These are phyloP conservation scores for Penicillium odoratum DNA, from an alignment of 495 filamentous ascomycete genomes.

Conservation along the genomic window DNA sequence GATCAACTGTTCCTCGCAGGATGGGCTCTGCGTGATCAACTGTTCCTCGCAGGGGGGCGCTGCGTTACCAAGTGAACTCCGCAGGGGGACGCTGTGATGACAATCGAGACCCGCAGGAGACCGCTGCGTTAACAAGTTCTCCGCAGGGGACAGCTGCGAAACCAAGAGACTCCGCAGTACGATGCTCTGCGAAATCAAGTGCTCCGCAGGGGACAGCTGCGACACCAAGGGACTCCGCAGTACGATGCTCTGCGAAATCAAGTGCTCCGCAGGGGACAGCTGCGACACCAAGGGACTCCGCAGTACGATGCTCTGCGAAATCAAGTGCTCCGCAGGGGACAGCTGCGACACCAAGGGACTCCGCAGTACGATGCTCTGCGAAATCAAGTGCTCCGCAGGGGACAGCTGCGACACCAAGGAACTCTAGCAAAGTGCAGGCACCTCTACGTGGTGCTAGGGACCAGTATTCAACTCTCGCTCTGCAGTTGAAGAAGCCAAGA, in stretches of 20 bases:
- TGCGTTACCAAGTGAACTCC: not conserved
- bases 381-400: no score
- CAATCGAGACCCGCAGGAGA: no score
- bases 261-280: not conserved
- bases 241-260: no score
- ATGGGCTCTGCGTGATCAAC: no score
- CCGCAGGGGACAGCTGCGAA: no score
- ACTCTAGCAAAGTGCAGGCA: not conserved
- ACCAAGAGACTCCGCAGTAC: no score
- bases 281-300: not conserved
- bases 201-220: not conserved
- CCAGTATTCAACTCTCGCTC: not conserved
- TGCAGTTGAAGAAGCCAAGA: not conserved
- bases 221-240: not conserved
- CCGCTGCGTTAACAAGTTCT: no score
- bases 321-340: not conserved
- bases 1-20: no score
- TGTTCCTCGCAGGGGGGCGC: not conserved
- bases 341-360: constrained; percentile 1
- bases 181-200: no score
- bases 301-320: no score
- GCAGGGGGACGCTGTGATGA: no score
- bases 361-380: no score
- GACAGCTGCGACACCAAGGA: not conserved
- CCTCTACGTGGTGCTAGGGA: not conserved